A percentile compares a stretch with the other conserved stretches of the same genome.
These are phyloP conservation scores for Trichosporon sp. DNA, from an alignment of 1,284 basidiomycete species.

Conservation along the genomic window DNA sequence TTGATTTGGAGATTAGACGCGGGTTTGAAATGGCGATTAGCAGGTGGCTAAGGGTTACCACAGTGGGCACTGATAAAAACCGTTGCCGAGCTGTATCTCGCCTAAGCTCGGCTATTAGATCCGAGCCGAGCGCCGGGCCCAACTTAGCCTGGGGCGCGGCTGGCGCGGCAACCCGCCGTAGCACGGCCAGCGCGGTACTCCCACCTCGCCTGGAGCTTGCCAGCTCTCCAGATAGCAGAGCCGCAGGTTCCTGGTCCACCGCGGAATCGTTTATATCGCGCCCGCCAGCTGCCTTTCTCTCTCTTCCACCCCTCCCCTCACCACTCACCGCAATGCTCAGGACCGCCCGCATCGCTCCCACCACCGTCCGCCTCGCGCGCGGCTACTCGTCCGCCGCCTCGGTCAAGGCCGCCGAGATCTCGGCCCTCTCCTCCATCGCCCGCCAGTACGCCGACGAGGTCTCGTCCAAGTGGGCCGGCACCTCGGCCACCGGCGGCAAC, in stretches of 20 bases:
- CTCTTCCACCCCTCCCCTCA: not conserved
- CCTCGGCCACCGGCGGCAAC: conserved; percentile 69
- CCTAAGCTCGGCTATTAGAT: conserved; percentile 8
- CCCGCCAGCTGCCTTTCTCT: not conserved
- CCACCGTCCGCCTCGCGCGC: conserved; percentile 18
- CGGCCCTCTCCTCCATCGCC: conserved; percentile 32
- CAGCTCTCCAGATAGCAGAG: not conserved
- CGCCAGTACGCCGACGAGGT: conserved; percentile 40
- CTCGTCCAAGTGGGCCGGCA: conserved; percentile 66
- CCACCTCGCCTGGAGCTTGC: not conserved
- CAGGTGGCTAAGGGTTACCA: not conserved
- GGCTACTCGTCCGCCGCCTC: conserved; percentile 31
- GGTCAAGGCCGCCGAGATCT: conserved; percentile 10
- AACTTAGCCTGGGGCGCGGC: not conserved
- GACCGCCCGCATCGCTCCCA: conserved; percentile 9
- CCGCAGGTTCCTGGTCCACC: not conserved
- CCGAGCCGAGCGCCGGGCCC: conserved; percentile 6
- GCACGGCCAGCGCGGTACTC: no score
- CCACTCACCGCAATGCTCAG: conserved; percentile 19
- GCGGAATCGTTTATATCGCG: not conserved
- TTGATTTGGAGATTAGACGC: not conserved
- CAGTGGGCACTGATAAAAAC: conserved; percentile 3
- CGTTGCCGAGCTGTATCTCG: conserved; percentile 4
- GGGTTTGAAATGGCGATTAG: not conserved
- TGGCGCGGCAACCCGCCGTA: not conserved